These are phyloP conservation scores for Thelonectria olida DNA, from an alignment of 2,329 filamentous ascomycete species.

Conservation along the genomic window DNA sequence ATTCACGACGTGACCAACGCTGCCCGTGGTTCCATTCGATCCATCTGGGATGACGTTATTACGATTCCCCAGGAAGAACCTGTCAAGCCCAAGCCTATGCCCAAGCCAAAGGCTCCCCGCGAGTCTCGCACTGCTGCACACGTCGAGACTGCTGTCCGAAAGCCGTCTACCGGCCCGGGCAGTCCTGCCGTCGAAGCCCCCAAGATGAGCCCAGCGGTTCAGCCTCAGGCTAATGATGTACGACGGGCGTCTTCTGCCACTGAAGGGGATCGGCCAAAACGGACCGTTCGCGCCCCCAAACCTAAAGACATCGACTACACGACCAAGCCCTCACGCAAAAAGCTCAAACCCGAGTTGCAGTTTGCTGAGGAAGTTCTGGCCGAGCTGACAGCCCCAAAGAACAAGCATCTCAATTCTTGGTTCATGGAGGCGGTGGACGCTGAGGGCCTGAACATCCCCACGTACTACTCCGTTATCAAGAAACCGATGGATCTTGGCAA, in stretches of 20 bases:
- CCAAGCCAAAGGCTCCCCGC: conserved; percentile 50
- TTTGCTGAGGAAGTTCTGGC: conserved; percentile 86
- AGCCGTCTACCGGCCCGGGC: conserved; percentile 43
- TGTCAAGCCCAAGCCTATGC: conserved; percentile 62
- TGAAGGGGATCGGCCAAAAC: conserved; percentile 85
- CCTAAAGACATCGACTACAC: conserved; percentile 91
- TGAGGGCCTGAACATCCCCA: conserved; percentile 91
- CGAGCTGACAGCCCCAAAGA: conserved; percentile 79
- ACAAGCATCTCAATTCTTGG: conserved; percentile 72
- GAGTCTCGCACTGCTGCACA: conserved; percentile 44
- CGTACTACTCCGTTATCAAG: conserved; percentile 93
- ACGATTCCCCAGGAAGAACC: conserved; percentile 62
- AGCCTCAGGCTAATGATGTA: conserved; percentile 36
- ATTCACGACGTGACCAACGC: conserved; percentile 75
- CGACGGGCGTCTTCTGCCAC: conserved; percentile 83
- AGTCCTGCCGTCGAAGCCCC: conserved; percentile 40
- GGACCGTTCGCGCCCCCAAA: conserved; percentile 91
- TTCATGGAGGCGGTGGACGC: conserved; percentile 91
- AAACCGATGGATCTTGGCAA: conserved; percentile 94
- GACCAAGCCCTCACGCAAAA: conserved; percentile 79
- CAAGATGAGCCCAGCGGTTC: conserved; percentile 30
- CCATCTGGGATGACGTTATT: conserved; percentile 57
- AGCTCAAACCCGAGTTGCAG: conserved; percentile 86
- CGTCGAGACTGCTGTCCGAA: conserved; percentile 37
- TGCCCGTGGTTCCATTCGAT: conserved; percentile 64